Conservation (phyloP, 2,329 filamentous ascomycete genomes). For the Fusarium domesticum region DNA sequence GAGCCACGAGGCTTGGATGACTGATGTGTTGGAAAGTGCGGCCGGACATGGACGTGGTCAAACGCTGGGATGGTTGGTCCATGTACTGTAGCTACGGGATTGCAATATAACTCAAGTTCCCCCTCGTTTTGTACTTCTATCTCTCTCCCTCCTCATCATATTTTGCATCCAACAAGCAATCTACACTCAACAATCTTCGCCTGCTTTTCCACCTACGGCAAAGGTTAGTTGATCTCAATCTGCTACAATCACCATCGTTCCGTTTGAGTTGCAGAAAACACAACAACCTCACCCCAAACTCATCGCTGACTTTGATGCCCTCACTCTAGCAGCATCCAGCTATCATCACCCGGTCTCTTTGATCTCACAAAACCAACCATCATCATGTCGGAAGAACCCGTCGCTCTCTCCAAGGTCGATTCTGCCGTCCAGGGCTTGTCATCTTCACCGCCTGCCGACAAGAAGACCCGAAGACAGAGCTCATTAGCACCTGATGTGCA, state of each 20-base stretch:
- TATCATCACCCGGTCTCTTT: slow-evolving; percentile 18
- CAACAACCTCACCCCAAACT: background rate
- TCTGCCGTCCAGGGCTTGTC: slow-evolving; percentile 81
- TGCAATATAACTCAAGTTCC: slow-evolving; percentile 34
- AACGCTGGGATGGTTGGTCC: slow-evolving; percentile 16
- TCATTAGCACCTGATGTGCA: slow-evolving; percentile 64
- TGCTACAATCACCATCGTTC: background rate
- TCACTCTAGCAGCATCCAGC: slow-evolving; percentile 14
- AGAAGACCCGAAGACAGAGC: slow-evolving; percentile 62
- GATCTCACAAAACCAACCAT: slow-evolving; percentile 22
- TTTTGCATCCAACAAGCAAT: slow-evolving; percentile 19
- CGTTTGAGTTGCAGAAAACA: too few species aligned
- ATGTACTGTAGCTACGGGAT: slow-evolving; percentile 17
- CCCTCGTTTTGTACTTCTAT: slow-evolving; percentile 26
- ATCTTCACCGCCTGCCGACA: slow-evolving; percentile 63
- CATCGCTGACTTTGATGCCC: slow-evolving; percentile 8
- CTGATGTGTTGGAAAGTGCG: too few species aligned
- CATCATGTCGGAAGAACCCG: slow-evolving; percentile 45
- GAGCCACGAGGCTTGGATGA: slow-evolving; percentile 11
- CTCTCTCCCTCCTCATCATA: slow-evolving; percentile 29
- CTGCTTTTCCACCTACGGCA: slow-evolving; percentile 12
- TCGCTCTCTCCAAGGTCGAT: slow-evolving; percentile 85
- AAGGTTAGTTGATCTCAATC: slow-evolving; percentile 15
- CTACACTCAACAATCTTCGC: slow-evolving; percentile 6
- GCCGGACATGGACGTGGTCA: slow-evolving; percentile 9